A percentile compares a stretch with the other conserved stretches of the same genome.
phyloP scores from a whole-genome alignment of 257 asterid genomes.

The Solanum ahanhuiri region DNA sequence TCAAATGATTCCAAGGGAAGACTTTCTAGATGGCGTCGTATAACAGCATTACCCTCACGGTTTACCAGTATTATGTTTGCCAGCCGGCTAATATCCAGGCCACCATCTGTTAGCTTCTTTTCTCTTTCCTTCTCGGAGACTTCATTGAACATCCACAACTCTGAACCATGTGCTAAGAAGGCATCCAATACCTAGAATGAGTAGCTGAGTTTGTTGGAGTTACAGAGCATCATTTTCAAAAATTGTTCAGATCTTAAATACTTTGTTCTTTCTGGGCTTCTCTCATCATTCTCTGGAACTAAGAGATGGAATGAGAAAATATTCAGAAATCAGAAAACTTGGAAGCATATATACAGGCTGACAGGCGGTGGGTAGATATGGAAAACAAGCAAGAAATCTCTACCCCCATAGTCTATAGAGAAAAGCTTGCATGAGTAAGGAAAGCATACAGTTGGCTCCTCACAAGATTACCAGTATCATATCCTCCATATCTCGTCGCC shows the following conservation, averaged over 20 bases:
- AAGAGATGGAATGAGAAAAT: constrained; percentile 1
- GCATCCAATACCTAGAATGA: constrained; percentile 71
- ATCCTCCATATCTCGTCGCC: constrained; percentile 97
- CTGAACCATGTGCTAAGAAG: constrained; percentile 69
- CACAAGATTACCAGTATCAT: constrained; percentile 68
- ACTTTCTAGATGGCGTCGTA: constrained; percentile 81
- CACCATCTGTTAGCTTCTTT: constrained; percentile 68
- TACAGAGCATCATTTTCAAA: background rate
- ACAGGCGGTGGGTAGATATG: constrained; percentile 8
- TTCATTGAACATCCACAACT: constrained; percentile 91
- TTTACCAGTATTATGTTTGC: constrained; percentile 56
- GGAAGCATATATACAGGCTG: constrained; percentile 13
- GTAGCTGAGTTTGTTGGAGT: background rate
- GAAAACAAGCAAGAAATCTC: constrained; percentile 13
- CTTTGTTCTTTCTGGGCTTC: background rate
- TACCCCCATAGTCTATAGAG: constrained; percentile 17
- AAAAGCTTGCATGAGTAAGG: constrained; percentile 18
- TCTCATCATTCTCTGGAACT: constrained; percentile 1
- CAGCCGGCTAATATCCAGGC: constrained; percentile 64
- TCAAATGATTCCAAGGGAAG: constrained; percentile 83
- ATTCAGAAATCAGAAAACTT: constrained; percentile 2
- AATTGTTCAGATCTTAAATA: background rate
- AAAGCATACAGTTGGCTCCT: constrained; percentile 27
- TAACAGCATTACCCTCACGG: constrained; percentile 92
- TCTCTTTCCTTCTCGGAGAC: constrained; percentile 71